Conservation (phyloP, 202 grass and related monocot genomes). For the Carex sylvatica region DNA sequence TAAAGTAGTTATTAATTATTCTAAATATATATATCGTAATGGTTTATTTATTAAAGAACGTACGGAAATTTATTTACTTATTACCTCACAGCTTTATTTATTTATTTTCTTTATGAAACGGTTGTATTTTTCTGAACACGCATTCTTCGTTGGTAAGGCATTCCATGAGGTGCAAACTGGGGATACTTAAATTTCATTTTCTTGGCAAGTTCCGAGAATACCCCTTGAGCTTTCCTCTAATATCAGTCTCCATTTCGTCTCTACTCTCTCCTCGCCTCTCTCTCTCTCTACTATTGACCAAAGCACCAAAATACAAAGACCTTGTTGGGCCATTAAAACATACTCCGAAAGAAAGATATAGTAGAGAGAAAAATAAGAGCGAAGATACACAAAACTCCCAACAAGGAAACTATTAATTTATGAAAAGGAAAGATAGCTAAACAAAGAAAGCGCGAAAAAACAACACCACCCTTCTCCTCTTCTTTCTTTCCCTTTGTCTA, state of each 20-base stretch:
- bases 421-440: constrained; percentile 17
- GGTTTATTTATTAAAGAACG: not conserved
- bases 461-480: not conserved
- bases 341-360: constrained; percentile 17
- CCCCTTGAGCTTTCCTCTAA: constrained; percentile 27
- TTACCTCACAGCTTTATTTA: not conserved
- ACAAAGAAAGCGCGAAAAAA: constrained; percentile 15
- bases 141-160: not conserved
- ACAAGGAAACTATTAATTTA: constrained; percentile 29
- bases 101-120: not conserved
- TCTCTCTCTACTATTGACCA: constrained; percentile 18
- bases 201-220: constrained; percentile 38
- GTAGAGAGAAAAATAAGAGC: not conserved
- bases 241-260: constrained; percentile 13
- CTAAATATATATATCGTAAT: not conserved
- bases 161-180: constrained; percentile 9
- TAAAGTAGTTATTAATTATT: not conserved
- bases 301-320: constrained; percentile 30
- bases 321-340: constrained; percentile 36
- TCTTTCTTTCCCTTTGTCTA: constrained; percentile 12
- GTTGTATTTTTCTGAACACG: not conserved
- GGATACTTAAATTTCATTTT: not conserved
- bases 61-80: not conserved
- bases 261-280: not conserved
- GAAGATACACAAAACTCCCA: constrained; percentile 18